A percentile compares a stretch with the other conserved stretches of the same genome.
Conservation (phyloP, 306 rosid species). For the Cicer yamashitae region DNA sequence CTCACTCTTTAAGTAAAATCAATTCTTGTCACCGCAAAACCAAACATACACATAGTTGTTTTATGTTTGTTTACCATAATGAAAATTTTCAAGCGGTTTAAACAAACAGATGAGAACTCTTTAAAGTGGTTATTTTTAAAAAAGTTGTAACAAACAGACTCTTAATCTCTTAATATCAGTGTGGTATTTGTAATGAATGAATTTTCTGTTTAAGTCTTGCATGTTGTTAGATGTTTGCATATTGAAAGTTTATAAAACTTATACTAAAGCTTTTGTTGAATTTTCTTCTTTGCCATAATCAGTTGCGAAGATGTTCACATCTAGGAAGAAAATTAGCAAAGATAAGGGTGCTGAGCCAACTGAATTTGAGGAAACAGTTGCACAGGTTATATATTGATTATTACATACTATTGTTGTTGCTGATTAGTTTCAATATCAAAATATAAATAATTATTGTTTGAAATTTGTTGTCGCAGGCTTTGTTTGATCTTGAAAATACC, state of each 20-base stretch:
- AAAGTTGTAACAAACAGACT: too few species aligned
- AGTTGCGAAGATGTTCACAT: slow-evolving; percentile 63
- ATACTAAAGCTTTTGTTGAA: not conserved
- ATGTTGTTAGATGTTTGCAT: not conserved
- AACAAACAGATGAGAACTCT: too few species aligned
- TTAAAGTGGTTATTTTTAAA: not conserved
- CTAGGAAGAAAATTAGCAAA: slow-evolving; percentile 74
- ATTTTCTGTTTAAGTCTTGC: not conserved
- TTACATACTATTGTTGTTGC: not conserved
- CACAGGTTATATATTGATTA: slow-evolving; percentile 57
- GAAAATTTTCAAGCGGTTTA: too few species aligned
- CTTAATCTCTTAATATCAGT: too few species aligned
- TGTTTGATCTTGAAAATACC: slow-evolving; percentile 79
- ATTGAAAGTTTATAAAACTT: not conserved
- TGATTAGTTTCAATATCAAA: not conserved
- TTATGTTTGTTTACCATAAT: not conserved
- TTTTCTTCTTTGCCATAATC: slow-evolving; percentile 9
- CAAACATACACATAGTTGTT: not conserved
- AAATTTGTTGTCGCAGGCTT: slow-evolving; percentile 50
- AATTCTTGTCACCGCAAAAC: too few species aligned
- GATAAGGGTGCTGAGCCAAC: slow-evolving; percentile 74
- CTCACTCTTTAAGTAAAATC: too few species aligned
- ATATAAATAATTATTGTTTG: not conserved
- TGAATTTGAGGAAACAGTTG: slow-evolving; percentile 75
- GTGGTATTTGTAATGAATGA: not conserved